Base-by-base conservation (phyloP, 2,329 filamentous ascomycete genomes). In the Fusarium keratoplasticum region DNA sequence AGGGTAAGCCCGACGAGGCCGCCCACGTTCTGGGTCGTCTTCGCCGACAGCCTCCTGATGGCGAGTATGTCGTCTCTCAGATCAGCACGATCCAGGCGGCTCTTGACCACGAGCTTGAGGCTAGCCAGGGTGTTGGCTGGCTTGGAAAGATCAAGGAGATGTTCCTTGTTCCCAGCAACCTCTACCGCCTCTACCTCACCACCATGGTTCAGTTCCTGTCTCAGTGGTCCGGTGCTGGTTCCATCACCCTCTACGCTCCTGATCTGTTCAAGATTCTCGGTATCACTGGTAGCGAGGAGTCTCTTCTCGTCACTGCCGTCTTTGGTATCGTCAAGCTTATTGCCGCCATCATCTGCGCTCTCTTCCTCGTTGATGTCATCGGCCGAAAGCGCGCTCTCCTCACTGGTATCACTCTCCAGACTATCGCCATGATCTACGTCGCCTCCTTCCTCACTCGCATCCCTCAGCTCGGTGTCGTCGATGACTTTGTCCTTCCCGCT, bases 311-410 rank as follows among this genome's bases (percentile, higher is more conserved):
- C 16, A 95, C 92, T 0, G 93, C 90, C 5, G 89, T 96, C 60
- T 95, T 95, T 63, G 93, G 93, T 50, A 88, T 95, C 61, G 86
- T 95, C 76, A 95, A 95, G 79, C 89, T 95, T 64, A 80, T 89
- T 8, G 88, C 91, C 0, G 89, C 92, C 16, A 80, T 95, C 35
- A 74, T 89, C 42, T 95, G 93, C 80, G 93, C 93, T 0, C 86
- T 95, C 61, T 94, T 95, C 87, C 87, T 95, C 10, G 93, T 95
- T 72, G 94, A 95, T 76, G 90, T 93, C 63, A 91, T 95, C 73
- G 94, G 94, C 6, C 91, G 94, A 67, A 95, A 95, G 82, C 89
- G 90, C 9, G 86, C 91, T 1, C 86, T 93, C 0, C 85, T 91
- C 20, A 81, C 87, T 1, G 91, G 91, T 3, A 92, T 92, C 74